phyloP scores from a whole-genome alignment of 1,139 yeast species.

The Saccharomycopsis hybrid region DNA sequence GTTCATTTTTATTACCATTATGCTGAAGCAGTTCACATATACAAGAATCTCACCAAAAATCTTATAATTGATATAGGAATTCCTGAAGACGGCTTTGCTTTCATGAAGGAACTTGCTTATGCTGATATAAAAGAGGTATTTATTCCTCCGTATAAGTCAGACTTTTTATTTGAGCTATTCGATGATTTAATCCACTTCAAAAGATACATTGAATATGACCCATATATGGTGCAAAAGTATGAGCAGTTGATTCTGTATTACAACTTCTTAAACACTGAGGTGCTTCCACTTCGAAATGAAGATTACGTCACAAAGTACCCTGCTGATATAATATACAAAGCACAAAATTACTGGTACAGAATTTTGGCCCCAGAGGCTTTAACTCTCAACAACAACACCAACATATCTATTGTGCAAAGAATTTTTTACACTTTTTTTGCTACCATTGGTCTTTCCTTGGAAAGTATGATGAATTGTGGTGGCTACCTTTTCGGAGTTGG shows the following conservation, averaged over 20 bases:
- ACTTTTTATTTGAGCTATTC: conserved; percentile 8
- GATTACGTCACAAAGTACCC: conserved; percentile 9
- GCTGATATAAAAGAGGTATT: conserved; percentile 14
- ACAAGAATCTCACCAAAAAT: neutral
- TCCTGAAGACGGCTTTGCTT: conserved; percentile 14
- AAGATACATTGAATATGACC: conserved; percentile 4
- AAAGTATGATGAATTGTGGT: conserved; percentile 3
- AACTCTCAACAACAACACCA: neutral
- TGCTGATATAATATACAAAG: conserved; percentile 14
- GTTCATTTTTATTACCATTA: conserved; percentile 14
- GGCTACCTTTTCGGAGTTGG: conserved; percentile 15
- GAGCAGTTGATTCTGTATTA: conserved; percentile 1
- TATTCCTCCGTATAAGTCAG: conserved; percentile 13
- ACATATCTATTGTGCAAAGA: conserved; percentile 6
- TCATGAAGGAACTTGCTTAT: conserved; percentile 12
- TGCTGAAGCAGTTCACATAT: conserved; percentile 4
- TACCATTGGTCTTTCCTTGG: conserved; percentile 4
- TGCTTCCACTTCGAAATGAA: conserved; percentile 11
- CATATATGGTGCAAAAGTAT: neutral
- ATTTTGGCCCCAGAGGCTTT: conserved; percentile 9
- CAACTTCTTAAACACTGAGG: conserved; percentile 6
- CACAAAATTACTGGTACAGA: conserved; percentile 14
- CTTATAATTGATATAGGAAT: conserved; percentile 7
- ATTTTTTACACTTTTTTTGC: conserved; percentile 13
- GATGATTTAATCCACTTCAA: conserved; percentile 5